Evolutionary conservation across 139 green algal species (phyloP).

Genomic region (Chlamydomonas schloesseri): DNA sequence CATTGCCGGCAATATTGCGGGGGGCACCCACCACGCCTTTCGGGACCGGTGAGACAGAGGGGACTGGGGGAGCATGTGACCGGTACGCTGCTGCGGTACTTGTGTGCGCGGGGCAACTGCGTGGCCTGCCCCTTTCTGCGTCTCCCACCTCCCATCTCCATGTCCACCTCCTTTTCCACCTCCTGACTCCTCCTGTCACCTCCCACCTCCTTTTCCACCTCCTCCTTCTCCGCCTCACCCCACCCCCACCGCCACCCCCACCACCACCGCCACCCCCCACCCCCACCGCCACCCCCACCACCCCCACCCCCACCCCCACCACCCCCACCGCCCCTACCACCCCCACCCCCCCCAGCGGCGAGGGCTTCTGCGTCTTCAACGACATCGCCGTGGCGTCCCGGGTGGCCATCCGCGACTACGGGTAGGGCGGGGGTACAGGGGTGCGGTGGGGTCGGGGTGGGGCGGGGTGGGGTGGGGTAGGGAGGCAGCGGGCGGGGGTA

Average conservation of each 20-base stretch:
- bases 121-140: too few relatives aligned
- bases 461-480: too few relatives aligned
- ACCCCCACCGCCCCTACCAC: neutral
- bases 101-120: too few relatives aligned
- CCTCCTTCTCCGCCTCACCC: too few relatives aligned
- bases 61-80: too few relatives aligned
- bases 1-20: constrained; percentile 67
- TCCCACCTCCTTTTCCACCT: neutral
- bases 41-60: neutral
- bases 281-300: too few relatives aligned
- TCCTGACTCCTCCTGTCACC: neutral
- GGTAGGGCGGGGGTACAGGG: neutral
- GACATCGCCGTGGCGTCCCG: constrained; percentile 58
- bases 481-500: neutral
- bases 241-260: too few relatives aligned
- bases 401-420: constrained; percentile 52
- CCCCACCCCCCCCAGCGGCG: constrained; percentile 40
- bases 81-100: too few relatives aligned
- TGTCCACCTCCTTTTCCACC: neutral
- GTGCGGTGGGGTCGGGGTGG: too few relatives aligned
- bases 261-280: too few relatives aligned
- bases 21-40: constrained; percentile 85
- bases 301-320: too few relatives aligned
- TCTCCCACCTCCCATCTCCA: too few relatives aligned
- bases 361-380: constrained; percentile 81